Evolutionary conservation across 495 filamentous ascomycete genomes (phyloP), one percentile per base, ranked within the genome.

Genomic region (Rostrohypoxylon terebratum): DNA sequence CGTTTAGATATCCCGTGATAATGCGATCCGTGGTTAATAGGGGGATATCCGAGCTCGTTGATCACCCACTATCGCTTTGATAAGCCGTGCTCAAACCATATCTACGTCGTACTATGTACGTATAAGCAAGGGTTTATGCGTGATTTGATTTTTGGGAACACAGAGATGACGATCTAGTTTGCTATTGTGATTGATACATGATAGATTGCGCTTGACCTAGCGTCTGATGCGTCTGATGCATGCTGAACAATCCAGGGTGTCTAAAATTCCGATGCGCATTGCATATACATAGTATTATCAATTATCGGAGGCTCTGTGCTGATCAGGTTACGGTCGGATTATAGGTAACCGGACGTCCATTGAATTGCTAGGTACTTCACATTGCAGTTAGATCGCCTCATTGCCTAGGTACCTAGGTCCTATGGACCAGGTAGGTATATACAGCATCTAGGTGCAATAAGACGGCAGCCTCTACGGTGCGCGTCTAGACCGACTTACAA

Each of bases 21-120:
- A n/a, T 20, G 59, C 42, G 44, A 63, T 63, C 63, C 53, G 51
- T 63, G 59, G 51, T 59, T 59, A 67, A n/a, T n/a, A n/a, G n/a
- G 50, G 63, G 38, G 20, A 33, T 53, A 51, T 65, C 34, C 54
- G 53, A 64, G n/a, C 36, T 42, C 40, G 60, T 64, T 42, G 67
- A 69, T 69, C 66, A 63, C 40, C 59, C 10, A 61, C n/a, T 57
- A 33, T 57, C 55, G 28, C 33, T 57, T 28, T 47, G 20, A 59
- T 36, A 63, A 45, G n/a, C 16, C 14, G 9, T 42, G n/a, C 13
- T n/a, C 42, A 45, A 20, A 45, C 42, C 42, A 45, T 45, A 45
- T 45, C 42, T 18, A 45, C 14, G n/a, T n/a, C n/a, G n/a, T n/a
- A n/a, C n/a, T n/a, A n/a, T n/a, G n/a, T 4, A 18, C 18, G 36